Base-by-base conservation (phyloP, 2,329 filamentous ascomycete species). In the Fusarium paranaense region DNA sequence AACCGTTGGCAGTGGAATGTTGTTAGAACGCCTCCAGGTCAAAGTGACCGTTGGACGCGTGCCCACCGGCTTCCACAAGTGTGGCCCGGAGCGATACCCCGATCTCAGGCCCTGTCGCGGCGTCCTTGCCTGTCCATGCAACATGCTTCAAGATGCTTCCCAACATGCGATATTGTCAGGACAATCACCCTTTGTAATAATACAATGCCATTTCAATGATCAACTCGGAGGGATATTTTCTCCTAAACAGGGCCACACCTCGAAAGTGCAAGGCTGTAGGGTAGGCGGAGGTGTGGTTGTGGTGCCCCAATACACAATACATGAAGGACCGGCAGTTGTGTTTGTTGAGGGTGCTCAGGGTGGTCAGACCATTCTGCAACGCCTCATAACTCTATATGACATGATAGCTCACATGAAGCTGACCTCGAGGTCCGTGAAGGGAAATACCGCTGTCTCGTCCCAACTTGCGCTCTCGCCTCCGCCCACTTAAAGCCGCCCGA, bases 1-100 rank as follows among this genome's bases (percentile, higher is more conserved):
- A 25, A 42, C 69, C 54, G 71, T 74, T 72, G 18, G 22, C 65
- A 22, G 62, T 66, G 68, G 61, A 65, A 69, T 69, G 30, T 50
- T 54, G 37, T 20, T 9, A 38, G 16, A 20, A 27, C 27, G 18
- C 14, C 45, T 18, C 25, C 20, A 30, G 6, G 61, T 27, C 35
- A 40, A 37, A 22, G 25, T 30, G 60, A 11, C 42, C 25, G 50
- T 33, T 16, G n/a, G 16, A 25, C 33, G 27, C 59, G 16, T 35
- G 40, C 59, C 16, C 32, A 33, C 33, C 35, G 60, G 33, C 47
- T 40, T 52, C n/a, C 14, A 27, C 61, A 50, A 42, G 25, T 32
- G 18, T 32, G 47, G n/a, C 9, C 47, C 33, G 47, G 47, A 42
- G 33, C 8, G 33, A 33, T 35, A 13, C 16, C 61, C 61, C 33